Percentiles rank a stretch among this genome's conserved stretches.
phyloP scores from a whole-genome alignment of 2,329 filamentous ascomycete genomes.

The Aspergillus sp. region DNA sequence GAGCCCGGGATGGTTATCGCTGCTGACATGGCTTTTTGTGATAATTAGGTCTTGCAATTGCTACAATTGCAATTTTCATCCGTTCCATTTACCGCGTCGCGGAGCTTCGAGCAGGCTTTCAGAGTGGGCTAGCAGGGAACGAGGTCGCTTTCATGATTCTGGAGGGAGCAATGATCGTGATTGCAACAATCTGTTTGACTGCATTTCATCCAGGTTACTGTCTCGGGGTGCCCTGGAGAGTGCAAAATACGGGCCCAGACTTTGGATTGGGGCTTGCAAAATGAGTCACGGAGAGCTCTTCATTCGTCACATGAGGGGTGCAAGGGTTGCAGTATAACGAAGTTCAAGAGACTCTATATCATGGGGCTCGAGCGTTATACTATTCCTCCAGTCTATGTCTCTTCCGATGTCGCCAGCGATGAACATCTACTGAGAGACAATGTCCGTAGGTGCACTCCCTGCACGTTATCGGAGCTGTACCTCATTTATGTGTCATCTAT shows the following conservation, averaged over 20 bases:
- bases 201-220: constrained; percentile 46
- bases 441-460: no score
- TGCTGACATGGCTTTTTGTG: background rate
- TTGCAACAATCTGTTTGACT: constrained; percentile 48
- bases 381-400: background rate
- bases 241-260: background rate
- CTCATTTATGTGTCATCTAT: no score
- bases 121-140: constrained; percentile 48
- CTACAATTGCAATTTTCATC: constrained; percentile 47
- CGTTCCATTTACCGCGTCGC: constrained; percentile 52
- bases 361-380: background rate
- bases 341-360: background rate
- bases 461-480: no score
- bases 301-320: background rate
- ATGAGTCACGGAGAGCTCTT: background rate
- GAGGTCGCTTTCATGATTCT: constrained; percentile 53
- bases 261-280: background rate
- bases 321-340: background rate
- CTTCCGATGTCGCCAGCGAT: no score
- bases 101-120: constrained; percentile 50
- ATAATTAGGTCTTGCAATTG: constrained; percentile 37
- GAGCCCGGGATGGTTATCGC: background rate
- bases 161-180: constrained; percentile 54
- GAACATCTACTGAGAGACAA: no score
- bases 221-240: background rate